Conservation (phyloP, 1,139 yeast genomes). For the Wickerhamomyces sp. region DNA sequence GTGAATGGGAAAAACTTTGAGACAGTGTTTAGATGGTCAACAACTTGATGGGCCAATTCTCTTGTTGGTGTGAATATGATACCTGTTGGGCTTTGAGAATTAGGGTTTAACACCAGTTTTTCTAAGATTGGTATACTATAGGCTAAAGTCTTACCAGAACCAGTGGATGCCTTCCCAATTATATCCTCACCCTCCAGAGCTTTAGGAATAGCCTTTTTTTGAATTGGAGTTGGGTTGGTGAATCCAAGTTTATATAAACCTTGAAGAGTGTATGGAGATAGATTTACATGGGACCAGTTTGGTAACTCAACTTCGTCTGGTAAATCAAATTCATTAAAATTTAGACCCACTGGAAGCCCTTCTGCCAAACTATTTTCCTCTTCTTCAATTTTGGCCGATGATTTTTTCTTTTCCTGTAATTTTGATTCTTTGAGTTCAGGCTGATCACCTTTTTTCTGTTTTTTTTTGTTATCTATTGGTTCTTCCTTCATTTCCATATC, state of each 20-base stretch:
- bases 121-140: slow-evolving; percentile 94
- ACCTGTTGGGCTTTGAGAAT: slow-evolving; percentile 51
- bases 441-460: slow-evolving; percentile 8
- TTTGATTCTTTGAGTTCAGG: slow-evolving; percentile 1
- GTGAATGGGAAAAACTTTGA: slow-evolving; percentile 58
- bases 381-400: neutral
- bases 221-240: slow-evolving; percentile 77
- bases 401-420: slow-evolving; percentile 9
- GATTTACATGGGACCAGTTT: slow-evolving; percentile 47
- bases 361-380: neutral
- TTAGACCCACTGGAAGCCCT: slow-evolving; percentile 4
- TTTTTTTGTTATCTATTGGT: slow-evolving; percentile 34
- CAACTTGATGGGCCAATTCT: slow-evolving; percentile 93
- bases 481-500: neutral
- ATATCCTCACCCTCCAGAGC: slow-evolving; percentile 74
- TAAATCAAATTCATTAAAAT: slow-evolving; percentile 24
- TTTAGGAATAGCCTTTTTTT: slow-evolving; percentile 68
- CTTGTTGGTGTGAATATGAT: slow-evolving; percentile 92
- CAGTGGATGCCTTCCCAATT: slow-evolving; percentile 95
- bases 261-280: slow-evolving; percentile 52
- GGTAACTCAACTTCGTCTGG: slow-evolving; percentile 42
- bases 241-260: slow-evolving; percentile 62
- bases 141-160: slow-evolving; percentile 96
- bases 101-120: slow-evolving; percentile 37
- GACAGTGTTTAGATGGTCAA: slow-evolving; percentile 64